Evolutionary conservation across 2,329 filamentous ascomycete species (phyloP), one percentile per base, ranked within the genome.

Genomic region (Teratosphaeria nubilosa): DNA sequence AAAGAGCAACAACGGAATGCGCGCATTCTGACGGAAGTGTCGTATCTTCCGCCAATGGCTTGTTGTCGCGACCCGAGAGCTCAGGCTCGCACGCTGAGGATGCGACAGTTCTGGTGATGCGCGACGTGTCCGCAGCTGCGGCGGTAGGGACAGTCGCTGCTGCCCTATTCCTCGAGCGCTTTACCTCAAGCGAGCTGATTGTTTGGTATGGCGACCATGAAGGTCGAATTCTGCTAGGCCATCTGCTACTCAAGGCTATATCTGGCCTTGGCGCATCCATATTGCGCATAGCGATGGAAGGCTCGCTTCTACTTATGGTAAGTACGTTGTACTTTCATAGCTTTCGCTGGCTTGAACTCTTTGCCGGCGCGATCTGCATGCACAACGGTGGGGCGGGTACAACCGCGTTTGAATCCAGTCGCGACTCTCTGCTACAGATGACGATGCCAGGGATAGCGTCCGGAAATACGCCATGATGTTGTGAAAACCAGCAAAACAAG

Each of bases 21-120:
- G 58, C 57, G 31, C 50, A 69, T 37, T 20, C 51, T 20, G 31
- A 30, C 48, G 67, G 69, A 27, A 69, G 66, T 22, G 64, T 71
- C 31, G 68, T 72, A 55, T 64, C 68, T 59, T 72, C 70, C n/a
- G 70, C 68, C 2, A 73, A 71, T 57, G 72, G 69, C 14, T 64
- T 69, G 2, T 63, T 72, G 2, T 48, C 41, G 20, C 41, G 41
- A 48, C 25, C 31, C 2, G 25, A 53, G 51, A 27, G 14, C 3
- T 52, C 51, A 13, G 51, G 20, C 25, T 53, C 31, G 22, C 59
- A 64, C 11, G 67, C 72, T 41, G 58, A 53, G 16, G 59, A 64
- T 34, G 55, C 59, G n/a, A 60, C 57, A 45, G n/a, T 63, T 30
- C 56, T 60, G 31, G 56, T 67, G 16, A 53, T 69, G 5, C 60